phyloP scores from a whole-genome alignment of 2,329 filamentous ascomycete genomes.

The Trichoderma sp. region DNA sequence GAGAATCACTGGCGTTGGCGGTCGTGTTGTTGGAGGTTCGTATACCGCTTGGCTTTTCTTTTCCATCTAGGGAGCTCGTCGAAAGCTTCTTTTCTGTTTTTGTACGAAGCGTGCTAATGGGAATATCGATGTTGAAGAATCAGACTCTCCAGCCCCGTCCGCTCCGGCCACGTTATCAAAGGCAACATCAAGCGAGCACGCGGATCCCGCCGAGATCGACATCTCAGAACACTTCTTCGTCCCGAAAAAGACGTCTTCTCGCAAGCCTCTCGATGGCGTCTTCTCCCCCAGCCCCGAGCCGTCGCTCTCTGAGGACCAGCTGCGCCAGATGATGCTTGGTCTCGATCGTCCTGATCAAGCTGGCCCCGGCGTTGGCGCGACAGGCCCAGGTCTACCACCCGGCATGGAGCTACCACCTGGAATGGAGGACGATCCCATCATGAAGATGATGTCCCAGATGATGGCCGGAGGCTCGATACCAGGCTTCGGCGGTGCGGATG shows the following conservation, averaged over 20 bases:
- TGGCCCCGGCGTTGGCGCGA: background rate
- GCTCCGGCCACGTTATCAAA: constrained; percentile 36
- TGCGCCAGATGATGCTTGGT: constrained; percentile 66
- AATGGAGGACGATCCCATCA: constrained; percentile 40
- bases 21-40: constrained; percentile 39
- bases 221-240: constrained; percentile 74
- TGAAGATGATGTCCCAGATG: constrained; percentile 76
- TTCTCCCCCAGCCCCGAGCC: constrained; percentile 37
- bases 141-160: constrained; percentile 22
- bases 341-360: constrained; percentile 43
- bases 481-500: constrained; percentile 36
- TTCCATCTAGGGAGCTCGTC: background rate
- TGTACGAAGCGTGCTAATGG: background rate
- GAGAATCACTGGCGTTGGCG: constrained; percentile 71
- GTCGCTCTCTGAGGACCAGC: constrained; percentile 56
- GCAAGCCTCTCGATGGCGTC: constrained; percentile 27
- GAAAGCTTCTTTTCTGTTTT: background rate
- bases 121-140: background rate
- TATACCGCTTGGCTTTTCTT: background rate
- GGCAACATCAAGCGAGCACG: constrained; percentile 22
- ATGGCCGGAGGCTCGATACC: constrained; percentile 40
- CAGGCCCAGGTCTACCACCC: constrained; percentile 29
- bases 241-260: constrained; percentile 43
- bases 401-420: constrained; percentile 27
- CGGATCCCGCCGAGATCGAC: constrained; percentile 74